phyloP scores from a whole-genome alignment of 2,329 filamentous ascomycete genomes.

The Colletotrichum graminicola region DNA sequence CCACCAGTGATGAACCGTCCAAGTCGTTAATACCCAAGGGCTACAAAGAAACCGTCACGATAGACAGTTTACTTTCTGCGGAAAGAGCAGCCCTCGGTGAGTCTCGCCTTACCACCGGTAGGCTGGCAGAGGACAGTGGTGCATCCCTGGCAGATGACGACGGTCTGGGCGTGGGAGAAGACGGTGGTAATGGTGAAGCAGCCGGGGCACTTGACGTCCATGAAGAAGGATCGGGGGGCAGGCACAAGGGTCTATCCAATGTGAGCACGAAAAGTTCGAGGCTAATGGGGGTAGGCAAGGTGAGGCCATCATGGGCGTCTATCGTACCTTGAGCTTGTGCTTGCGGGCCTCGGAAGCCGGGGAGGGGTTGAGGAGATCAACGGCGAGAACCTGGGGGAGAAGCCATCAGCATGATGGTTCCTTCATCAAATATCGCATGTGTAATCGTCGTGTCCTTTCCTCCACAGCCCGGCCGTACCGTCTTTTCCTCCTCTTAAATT shows the following conservation, averaged over 20 bases:
- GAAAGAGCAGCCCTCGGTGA: conserved; percentile 99
- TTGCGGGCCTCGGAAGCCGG: conserved; percentile 98
- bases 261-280: conserved; percentile 40
- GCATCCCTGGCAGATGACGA: conserved; percentile 99
- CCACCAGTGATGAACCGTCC: conserved; percentile 63
- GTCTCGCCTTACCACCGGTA: conserved; percentile 97
- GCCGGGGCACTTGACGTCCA: conserved; percentile 99
- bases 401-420: conserved; percentile 46
- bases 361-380: conserved; percentile 99
- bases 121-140: conserved; percentile 99
- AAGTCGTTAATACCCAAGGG: conserved; percentile 62
- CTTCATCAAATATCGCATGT: conserved; percentile 34
- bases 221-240: conserved; percentile 99
- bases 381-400: conserved; percentile 90
- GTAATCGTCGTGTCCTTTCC: conserved; percentile 37
- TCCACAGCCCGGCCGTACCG: conserved; percentile 35
- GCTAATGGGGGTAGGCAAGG: conserved; percentile 5
- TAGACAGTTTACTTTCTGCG: conserved; percentile 92
- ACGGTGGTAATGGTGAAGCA: conserved; percentile 99
- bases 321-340: conserved; percentile 99
- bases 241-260: conserved; percentile 85
- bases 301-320: conserved; percentile 16
- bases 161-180: conserved; percentile 99
- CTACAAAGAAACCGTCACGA: conserved; percentile 60
- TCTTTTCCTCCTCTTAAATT: conserved; percentile 33